Percentiles rank a stretch among this genome's conserved stretches.
Conservation (phyloP, 2,329 filamentous ascomycete genomes). For the Mariannaea sp. region DNA sequence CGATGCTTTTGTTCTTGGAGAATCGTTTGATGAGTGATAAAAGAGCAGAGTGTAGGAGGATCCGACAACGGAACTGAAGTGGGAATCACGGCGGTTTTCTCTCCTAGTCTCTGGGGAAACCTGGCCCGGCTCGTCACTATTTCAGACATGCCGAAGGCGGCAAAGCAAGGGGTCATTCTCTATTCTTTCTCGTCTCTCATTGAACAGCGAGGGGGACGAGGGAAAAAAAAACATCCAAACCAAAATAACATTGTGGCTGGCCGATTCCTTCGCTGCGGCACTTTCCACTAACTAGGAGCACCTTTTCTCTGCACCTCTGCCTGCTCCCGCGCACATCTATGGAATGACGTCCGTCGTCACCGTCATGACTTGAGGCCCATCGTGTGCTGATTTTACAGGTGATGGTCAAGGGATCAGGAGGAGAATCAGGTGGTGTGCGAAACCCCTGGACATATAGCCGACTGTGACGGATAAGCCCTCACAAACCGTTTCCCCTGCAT, state of each 20-base stretch:
- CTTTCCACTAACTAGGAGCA: background rate
- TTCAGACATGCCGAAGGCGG: slow-evolving; percentile 14
- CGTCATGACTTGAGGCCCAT: slow-evolving; percentile 11
- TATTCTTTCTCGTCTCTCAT: too few relatives aligned
- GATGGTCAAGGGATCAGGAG: slow-evolving; percentile 8
- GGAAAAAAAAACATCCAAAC: too few relatives aligned
- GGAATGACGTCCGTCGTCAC: slow-evolving; percentile 13
- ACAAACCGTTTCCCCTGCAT: slow-evolving; percentile 6
- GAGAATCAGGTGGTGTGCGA: slow-evolving; percentile 11
- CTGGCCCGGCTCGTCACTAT: slow-evolving; percentile 10
- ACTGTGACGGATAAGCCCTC: slow-evolving; percentile 12
- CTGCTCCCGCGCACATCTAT: slow-evolving; percentile 17
- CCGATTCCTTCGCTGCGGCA: background rate
- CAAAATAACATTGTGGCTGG: slow-evolving; percentile 15
- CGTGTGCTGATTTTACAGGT: slow-evolving; percentile 14
- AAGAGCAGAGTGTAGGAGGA: slow-evolving; percentile 23
- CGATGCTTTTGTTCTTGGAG: slow-evolving; percentile 11
- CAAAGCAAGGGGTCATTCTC: slow-evolving; percentile 6
- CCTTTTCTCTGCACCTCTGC: background rate
- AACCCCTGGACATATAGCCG: slow-evolving; percentile 15
- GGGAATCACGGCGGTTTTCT: slow-evolving; percentile 30
- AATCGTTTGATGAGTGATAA: slow-evolving; percentile 22
- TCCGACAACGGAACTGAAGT: slow-evolving; percentile 35
- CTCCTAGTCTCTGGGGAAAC: slow-evolving; percentile 22
- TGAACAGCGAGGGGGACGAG: background rate